phyloP scores from a whole-genome alignment of 768 basidiomycete species.

The Hygrophorus pudorinus region DNA sequence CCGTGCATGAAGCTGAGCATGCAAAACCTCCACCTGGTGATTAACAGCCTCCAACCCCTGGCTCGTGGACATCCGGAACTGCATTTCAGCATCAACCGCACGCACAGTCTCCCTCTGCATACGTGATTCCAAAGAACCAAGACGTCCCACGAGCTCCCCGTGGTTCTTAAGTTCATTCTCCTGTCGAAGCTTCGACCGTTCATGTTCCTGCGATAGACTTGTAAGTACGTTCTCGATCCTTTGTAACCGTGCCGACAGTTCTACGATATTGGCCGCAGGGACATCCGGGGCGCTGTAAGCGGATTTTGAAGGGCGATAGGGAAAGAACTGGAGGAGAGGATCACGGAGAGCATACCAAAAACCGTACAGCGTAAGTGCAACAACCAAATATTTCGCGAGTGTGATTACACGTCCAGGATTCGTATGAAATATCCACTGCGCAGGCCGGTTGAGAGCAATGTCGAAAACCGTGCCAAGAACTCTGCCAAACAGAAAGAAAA shows the following conservation, averaged over 20 bases:
- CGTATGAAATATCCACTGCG: conserved; percentile 25
- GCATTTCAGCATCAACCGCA: conserved; percentile 43
- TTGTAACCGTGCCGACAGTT: conserved; percentile 52
- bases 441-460: conserved; percentile 38
- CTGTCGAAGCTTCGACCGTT: conserved; percentile 37
- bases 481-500: conserved; percentile 36
- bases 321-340: conserved; percentile 20
- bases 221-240: conserved; percentile 56
- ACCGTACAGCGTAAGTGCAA: conserved; percentile 33
- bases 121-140: conserved; percentile 42
- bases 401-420: conserved; percentile 20
- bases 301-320: conserved; percentile 20
- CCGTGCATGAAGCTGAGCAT: conserved; percentile 25
- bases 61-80: conserved; percentile 32
- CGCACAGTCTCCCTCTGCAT: conserved; percentile 33
- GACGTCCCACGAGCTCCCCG: conserved; percentile 40
- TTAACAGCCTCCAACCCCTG: conserved; percentile 38
- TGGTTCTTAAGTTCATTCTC: conserved; percentile 44
- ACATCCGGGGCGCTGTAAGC: conserved; percentile 35
- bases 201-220: conserved; percentile 44
- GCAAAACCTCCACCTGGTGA: conserved; percentile 46
- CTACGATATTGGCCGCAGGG: conserved; percentile 57
- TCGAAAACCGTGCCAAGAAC: conserved; percentile 41
- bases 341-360: conserved; percentile 36
- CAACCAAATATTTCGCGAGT: conserved; percentile 30